phyloP scores from a whole-genome alignment of 2,329 filamentous ascomycete species.

The Scleromitrula shiraiana region DNA sequence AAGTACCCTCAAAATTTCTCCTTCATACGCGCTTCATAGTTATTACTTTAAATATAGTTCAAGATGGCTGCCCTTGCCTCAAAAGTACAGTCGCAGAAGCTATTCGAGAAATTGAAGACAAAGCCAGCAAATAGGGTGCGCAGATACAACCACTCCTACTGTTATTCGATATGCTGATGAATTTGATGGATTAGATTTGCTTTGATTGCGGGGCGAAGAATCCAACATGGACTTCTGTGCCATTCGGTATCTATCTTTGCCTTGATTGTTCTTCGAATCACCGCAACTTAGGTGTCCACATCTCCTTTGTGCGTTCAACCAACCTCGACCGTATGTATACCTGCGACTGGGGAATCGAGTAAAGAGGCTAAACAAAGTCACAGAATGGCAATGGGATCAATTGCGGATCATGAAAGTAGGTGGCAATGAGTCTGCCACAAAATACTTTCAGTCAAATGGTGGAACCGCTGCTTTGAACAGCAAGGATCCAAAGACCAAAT shows the following conservation, averaged over 20 bases:
- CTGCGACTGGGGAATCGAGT: constrained; percentile 5
- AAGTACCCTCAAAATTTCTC: neutral
- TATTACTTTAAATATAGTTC: constrained; percentile 14
- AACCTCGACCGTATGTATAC: constrained; percentile 85
- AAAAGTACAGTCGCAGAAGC: constrained; percentile 91
- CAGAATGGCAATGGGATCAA: constrained; percentile 99
- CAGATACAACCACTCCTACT: constrained; percentile 27
- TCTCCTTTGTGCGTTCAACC: constrained; percentile 96
- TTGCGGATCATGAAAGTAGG: constrained; percentile 96
- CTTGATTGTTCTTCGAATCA: constrained; percentile 97
- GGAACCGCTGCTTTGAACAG: constrained; percentile 88
- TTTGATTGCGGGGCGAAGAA: constrained; percentile 98
- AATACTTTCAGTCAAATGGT: constrained; percentile 96
- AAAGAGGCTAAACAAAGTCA: constrained; percentile 20
- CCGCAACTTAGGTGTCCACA: constrained; percentile 95
- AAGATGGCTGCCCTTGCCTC: constrained; percentile 63
- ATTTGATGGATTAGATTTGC: constrained; percentile 59
- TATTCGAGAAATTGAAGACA: constrained; percentile 94
- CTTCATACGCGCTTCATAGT: neutral
- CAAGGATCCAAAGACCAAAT: constrained; percentile 96
- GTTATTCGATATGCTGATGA: constrained; percentile 14
- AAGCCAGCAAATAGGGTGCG: constrained; percentile 88
- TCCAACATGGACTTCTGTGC: constrained; percentile 96
- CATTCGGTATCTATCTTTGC: constrained; percentile 95
- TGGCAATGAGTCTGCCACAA: constrained; percentile 94